phyloP scores from a whole-genome alignment of 495 filamentous ascomycete genomes.

The Lophiostoma macrostomum region DNA sequence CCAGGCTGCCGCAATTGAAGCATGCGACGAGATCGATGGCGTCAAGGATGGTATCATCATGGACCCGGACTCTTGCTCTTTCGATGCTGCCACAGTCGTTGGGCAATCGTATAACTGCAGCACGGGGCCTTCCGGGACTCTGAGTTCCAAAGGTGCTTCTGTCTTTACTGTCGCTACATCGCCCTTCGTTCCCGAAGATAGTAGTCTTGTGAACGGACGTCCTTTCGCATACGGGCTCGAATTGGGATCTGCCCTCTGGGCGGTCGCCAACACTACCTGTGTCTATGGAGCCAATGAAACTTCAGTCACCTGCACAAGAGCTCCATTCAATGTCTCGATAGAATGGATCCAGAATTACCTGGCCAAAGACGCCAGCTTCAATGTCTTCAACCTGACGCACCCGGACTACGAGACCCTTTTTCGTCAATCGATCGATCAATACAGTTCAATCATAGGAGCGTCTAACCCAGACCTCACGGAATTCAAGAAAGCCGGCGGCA shows the following conservation, averaged over 20 bases:
- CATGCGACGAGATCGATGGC: slow-evolving; percentile 17
- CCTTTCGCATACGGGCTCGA: no score
- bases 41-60: slow-evolving; percentile 18
- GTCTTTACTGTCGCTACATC: no score
- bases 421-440: slow-evolving; percentile 32
- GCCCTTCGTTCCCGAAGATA: no score
- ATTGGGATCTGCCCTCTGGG: no score
- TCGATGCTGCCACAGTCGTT: slow-evolving; percentile 1
- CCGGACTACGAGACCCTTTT: slow-evolving; percentile 30
- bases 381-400: slow-evolving; percentile 14
- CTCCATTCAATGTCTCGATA: no score
- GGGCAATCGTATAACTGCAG: not conserved
- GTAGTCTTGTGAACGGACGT: no score
- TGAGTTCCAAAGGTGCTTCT: no score
- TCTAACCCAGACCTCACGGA: slow-evolving; percentile 44
- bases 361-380: slow-evolving; percentile 14
- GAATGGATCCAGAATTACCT: slow-evolving; percentile 10
- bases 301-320: no score
- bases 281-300: no score
- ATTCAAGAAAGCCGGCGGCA: slow-evolving; percentile 43
- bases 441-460: slow-evolving; percentile 37
- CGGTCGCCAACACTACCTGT: no score
- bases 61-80: slow-evolving; percentile 4
- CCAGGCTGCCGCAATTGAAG: slow-evolving; percentile 6
- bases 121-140: not conserved